Evolutionary conservation across 2,329 filamentous ascomycete genomes (phyloP).

Genomic region (Pezicula rhizophila): DNA sequence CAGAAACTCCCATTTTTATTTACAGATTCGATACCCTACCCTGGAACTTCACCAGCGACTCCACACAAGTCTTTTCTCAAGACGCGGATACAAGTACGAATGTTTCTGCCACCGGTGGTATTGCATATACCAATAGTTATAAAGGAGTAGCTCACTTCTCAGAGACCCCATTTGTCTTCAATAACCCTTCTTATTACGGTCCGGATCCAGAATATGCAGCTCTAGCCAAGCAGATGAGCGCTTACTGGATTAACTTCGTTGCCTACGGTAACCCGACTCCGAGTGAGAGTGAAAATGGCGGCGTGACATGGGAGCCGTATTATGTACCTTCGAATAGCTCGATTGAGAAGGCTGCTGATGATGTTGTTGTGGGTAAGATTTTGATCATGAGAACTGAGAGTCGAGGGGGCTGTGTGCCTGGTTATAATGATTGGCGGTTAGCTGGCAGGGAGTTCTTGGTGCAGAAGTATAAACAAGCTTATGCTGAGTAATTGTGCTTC

Average conservation of each 20-base stretch:
- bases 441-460: not conserved
- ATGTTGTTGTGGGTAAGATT: not conserved
- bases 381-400: not conserved
- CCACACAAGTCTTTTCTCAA: slow-evolving; percentile 1
- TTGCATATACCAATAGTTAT: not conserved
- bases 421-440: not conserved
- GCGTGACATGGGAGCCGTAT: not conserved
- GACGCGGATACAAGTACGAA: not conserved
- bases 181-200: not conserved
- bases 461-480: not conserved
- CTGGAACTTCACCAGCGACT: not conserved
- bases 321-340: not conserved
- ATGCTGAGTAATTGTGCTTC: not conserved
- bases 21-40: not conserved
- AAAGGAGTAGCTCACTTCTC: not conserved
- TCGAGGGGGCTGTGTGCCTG: not conserved
- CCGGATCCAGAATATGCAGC: not conserved
- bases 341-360: not conserved
- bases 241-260: slow-evolving; percentile 1
- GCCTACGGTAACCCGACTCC: not conserved
- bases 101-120: not conserved
- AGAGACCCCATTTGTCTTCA: not conserved
- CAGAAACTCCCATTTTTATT: not conserved
- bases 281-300: not conserved
- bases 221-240: not conserved